Conservation (phyloP, 768 basidiomycete genomes). For the Coprinellus micaceus region DNA sequence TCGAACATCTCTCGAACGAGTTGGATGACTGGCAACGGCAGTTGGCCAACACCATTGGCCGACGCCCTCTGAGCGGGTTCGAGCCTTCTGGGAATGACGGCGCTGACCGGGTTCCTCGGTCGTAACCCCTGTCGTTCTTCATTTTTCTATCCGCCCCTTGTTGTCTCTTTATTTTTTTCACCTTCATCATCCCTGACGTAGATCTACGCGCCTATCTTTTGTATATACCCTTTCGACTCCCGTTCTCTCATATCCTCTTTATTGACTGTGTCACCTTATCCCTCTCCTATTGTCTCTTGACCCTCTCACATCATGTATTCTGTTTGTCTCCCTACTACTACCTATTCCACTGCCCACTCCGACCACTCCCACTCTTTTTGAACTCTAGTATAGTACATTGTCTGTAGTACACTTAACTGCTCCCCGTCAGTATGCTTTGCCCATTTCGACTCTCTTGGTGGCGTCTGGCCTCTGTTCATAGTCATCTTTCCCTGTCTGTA, state of each 20-base stretch:
- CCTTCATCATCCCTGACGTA: constrained; percentile 8
- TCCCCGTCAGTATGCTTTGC: constrained; percentile 20
- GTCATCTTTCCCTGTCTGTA: constrained; percentile 12
- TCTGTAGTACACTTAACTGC: constrained; percentile 18
- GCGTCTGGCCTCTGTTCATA: constrained; percentile 21
- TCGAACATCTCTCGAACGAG: constrained; percentile 76
- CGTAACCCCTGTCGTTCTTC: constrained; percentile 40
- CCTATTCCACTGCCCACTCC: too few relatives aligned
- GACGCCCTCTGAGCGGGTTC: constrained; percentile 69
- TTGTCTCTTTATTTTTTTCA: constrained; percentile 15
- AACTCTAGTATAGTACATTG: constrained; percentile 23
- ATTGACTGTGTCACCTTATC: constrained; percentile 20
- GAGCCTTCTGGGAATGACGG: constrained; percentile 36
- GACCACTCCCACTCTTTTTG: constrained; percentile 21
- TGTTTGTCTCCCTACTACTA: constrained; percentile 24
- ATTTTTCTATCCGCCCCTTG: constrained; percentile 13
- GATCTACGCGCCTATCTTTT: constrained; percentile 35
- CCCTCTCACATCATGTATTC: too few relatives aligned
- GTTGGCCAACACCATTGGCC: constrained; percentile 74
- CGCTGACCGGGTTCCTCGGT: constrained; percentile 54
- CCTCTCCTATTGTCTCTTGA: too few relatives aligned
- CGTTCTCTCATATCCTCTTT: constrained; percentile 24
- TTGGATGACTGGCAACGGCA: constrained; percentile 86
- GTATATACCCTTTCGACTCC: constrained; percentile 44
- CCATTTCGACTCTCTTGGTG: constrained; percentile 14